Evolutionary conservation across 2,329 filamentous ascomycete species (phyloP), one percentile per base, ranked within the genome.

Genomic region (Colletotrichum sp.): DNA sequence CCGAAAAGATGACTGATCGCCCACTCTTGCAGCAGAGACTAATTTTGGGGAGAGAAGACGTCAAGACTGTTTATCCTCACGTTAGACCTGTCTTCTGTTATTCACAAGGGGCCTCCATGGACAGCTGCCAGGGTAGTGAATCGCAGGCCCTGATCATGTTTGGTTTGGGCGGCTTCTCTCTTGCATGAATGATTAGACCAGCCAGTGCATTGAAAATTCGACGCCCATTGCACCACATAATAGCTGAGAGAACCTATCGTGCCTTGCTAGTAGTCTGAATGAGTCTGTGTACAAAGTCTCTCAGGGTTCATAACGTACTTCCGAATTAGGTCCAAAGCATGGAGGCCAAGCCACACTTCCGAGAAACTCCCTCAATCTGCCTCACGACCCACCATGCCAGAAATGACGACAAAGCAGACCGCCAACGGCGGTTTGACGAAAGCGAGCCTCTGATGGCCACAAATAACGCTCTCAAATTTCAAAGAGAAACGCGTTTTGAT

Each of bases 361-460:
- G 55, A 54, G 51, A 72, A 68, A 68, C 69, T 65, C 68, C 68
- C 69, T 72, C 69, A 72, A 72, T 55, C 55, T n/a, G 33, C 69
- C 69, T 72, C 64, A 68, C 21, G 11, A 61, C 64, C 64, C 64
- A 51, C 54, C 13, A 24, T 6, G 38, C 16, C 59, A 8, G 62
- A 24, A 61, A 38, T 43, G 16, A 16, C 31, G n/a, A 7, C 33
- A 43, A 27, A 64, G 34, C 34, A 29, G 21, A 21, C 36, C 29
- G 24, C 15, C 61, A 29, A 43, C 31, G 33, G 21, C 61, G 15
- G 11, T 27, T 34, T 64, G 5, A 36, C 55, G 55, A 18, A n/a
- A 31, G 12, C 18, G 18, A 59, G 18, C 11, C 18, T 59, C 55
- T 4, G n/a, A 3, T 8, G 43, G 12, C 43, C 43, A 51, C 43